Conservation (phyloP, 306 rosid species). For the Hippophae tibetana region DNA sequence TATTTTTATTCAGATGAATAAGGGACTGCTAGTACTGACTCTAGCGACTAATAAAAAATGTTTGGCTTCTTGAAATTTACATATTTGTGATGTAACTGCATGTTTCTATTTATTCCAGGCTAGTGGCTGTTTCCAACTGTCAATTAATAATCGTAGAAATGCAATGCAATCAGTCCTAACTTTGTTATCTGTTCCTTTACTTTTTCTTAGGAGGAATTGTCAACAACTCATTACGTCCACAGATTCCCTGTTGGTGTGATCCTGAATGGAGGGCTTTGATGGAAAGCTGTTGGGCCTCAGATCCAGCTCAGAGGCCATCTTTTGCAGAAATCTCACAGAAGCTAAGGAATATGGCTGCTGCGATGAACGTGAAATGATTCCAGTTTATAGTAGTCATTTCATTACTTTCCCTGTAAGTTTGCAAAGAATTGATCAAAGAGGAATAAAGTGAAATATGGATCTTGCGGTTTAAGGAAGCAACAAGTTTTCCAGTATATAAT, state of each 20-base stretch:
- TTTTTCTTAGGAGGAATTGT: slow-evolving; percentile 78
- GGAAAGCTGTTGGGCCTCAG: slow-evolving; percentile 95
- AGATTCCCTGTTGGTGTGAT: slow-evolving; percentile 94
- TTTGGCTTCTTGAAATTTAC: too few species aligned
- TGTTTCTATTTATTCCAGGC: too few species aligned
- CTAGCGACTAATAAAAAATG: too few species aligned
- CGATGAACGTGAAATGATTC: slow-evolving; percentile 73
- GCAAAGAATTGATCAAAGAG: slow-evolving; percentile 31
- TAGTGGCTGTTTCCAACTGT: too few species aligned
- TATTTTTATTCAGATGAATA: too few species aligned
- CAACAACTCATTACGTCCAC: slow-evolving; percentile 76
- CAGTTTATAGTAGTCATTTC: slow-evolving; percentile 21
- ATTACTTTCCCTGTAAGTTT: slow-evolving; percentile 27
- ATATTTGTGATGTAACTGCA: too few species aligned
- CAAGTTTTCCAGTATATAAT: slow-evolving; percentile 35
- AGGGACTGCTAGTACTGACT: too few species aligned
- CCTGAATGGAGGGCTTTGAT: slow-evolving; percentile 98
- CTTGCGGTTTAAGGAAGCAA: slow-evolving; percentile 36
- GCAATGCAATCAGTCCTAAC: slow-evolving; percentile 2
- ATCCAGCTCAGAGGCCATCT: slow-evolving; percentile 73
- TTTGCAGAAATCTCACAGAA: slow-evolving; percentile 93
- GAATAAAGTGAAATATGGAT: slow-evolving; percentile 36
- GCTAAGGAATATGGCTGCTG: slow-evolving; percentile 94
- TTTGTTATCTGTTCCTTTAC: slow-evolving; percentile 11
- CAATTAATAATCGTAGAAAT: neutral